Percentiles rank a stretch among this genome's conserved stretches.
phyloP scores from a whole-genome alignment of 2,329 filamentous ascomycete species.

The Stachybotrys elegans region DNA sequence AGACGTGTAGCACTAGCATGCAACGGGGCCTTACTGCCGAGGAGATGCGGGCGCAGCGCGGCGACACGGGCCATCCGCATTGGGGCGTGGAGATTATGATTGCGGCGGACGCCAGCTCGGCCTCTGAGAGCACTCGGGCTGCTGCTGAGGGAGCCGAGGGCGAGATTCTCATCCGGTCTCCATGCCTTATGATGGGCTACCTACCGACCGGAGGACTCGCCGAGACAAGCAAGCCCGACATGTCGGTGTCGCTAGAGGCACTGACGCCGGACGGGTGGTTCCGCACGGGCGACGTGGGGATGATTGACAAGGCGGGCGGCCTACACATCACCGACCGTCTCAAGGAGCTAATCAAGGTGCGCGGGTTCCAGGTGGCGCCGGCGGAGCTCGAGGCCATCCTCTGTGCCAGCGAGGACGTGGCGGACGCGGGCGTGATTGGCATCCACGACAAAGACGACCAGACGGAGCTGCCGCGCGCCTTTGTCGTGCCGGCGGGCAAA shows the following conservation, averaged over 20 bases:
- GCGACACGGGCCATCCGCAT: conserved; percentile 62
- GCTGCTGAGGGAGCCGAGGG: conserved; percentile 48
- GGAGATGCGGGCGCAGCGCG: conserved; percentile 40
- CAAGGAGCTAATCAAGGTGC: conserved; percentile 63
- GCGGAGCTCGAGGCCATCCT: conserved; percentile 40
- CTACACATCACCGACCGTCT: conserved; percentile 67
- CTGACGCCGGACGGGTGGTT: conserved; percentile 58
- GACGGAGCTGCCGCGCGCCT: conserved; percentile 60
- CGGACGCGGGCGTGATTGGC: conserved; percentile 62
- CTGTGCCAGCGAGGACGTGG: conserved; percentile 38
- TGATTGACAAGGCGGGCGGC: conserved; percentile 46
- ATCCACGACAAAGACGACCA: conserved; percentile 48
- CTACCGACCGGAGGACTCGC: conserved; percentile 49
- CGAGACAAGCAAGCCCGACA: conserved; percentile 20
- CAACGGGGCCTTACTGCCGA: conserved; percentile 50
- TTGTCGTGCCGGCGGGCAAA: conserved; percentile 41
- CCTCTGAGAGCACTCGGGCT: conserved; percentile 24
- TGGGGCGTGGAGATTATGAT: conserved; percentile 61
- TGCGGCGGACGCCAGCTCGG: conserved; percentile 43
- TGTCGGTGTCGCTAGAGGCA: conserved; percentile 30
- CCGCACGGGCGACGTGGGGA: conserved; percentile 66
- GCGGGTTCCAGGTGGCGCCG: conserved; percentile 54
- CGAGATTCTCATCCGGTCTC: conserved; percentile 61
- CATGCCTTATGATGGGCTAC: conserved; percentile 64
- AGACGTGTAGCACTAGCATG: conserved; percentile 60